Evolutionary conservation across 2,329 filamentous ascomycete genomes (phyloP).

Genomic region (Massarina eburnea): DNA sequence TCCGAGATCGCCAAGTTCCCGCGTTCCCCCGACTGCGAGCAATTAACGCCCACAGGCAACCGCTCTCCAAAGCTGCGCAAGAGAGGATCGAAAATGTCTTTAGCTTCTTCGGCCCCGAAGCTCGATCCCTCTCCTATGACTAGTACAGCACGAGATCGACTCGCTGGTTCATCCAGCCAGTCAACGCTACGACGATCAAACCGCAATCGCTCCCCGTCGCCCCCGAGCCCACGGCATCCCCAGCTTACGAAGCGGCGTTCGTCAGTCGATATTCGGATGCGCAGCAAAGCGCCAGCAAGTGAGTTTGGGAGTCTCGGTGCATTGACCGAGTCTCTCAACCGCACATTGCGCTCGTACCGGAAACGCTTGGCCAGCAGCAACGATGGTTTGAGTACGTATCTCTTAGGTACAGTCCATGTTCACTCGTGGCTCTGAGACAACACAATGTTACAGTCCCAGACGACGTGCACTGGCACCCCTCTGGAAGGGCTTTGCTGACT

Average conservation of each 20-base stretch:
- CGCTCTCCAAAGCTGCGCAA: conserved; percentile 56
- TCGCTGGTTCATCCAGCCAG: conserved; percentile 17
- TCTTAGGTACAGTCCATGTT: no score
- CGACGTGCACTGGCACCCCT: no score
- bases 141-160: conserved; percentile 23
- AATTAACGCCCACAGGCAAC: conserved; percentile 44
- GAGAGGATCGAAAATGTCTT: conserved; percentile 56
- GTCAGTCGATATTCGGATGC: conserved; percentile 54
- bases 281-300: conserved; percentile 44
- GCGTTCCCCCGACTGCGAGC: conserved; percentile 49
- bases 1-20: conserved; percentile 82
- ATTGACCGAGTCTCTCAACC: conserved; percentile 59
- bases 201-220: conserved; percentile 47
- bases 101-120: conserved; percentile 49
- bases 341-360: conserved; percentile 59
- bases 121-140: conserved; percentile 46
- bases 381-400: conserved; percentile 51
- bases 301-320: conserved; percentile 39
- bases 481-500: no score
- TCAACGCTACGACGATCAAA: conserved; percentile 27
- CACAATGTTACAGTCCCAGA: no score
- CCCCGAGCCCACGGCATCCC: conserved; percentile 39
- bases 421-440: no score
- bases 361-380: conserved; percentile 57
- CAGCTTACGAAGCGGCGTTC: conserved; percentile 47